Base-by-base conservation (phyloP, 306 rosid genomes). In the Ormosia emarginata region DNA sequence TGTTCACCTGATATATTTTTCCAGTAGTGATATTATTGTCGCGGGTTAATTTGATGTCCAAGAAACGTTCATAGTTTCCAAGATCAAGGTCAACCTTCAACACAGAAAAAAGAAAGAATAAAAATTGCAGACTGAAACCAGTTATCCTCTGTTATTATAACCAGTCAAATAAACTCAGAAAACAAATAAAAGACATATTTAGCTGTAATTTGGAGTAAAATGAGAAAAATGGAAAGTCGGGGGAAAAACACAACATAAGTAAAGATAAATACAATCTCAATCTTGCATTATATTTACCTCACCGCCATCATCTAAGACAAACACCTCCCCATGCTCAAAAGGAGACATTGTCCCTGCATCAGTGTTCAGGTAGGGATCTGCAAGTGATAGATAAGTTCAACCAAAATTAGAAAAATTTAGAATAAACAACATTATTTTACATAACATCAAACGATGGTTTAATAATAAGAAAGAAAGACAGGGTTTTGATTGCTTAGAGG, bases 301-400 rank as follows among this genome's bases (percentile, higher is more conserved):
- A 0, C 97, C 97, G 0, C 96, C 97, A 75, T 93, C 97, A 44
- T 93, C 97, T 72, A 93, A 81, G 83, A 93, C 97, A 75, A 88
- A 93, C 59, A 93, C 97, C 82, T 93, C 97, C 65, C 97, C 94
- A 55, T 93, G 97, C 84, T 91, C 94, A 75, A 93, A 93, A 62
- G 97, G 96, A 77, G 97, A 91, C 97, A 93, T 93, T 52, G 96
- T 91, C 53, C 97, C 96, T 0, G 97, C 97, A 88, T 93, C 96
- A 1, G 96, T 93, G 89, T 93, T 93, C 77, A 93, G 86, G 85
- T 93, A 93, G 56, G 97, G 97, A 80, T 93, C 96, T 93, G 88
- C 88, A 87, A 52, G 59, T 13, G 58, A 68, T 13, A 59, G 67
- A 53, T 47, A 59, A 70, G 57, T 53, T 44, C 13, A 78, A 86